Evolutionary conservation across 2,329 filamentous ascomycete species (phyloP).

Genomic region (Fusarium humuli): DNA sequence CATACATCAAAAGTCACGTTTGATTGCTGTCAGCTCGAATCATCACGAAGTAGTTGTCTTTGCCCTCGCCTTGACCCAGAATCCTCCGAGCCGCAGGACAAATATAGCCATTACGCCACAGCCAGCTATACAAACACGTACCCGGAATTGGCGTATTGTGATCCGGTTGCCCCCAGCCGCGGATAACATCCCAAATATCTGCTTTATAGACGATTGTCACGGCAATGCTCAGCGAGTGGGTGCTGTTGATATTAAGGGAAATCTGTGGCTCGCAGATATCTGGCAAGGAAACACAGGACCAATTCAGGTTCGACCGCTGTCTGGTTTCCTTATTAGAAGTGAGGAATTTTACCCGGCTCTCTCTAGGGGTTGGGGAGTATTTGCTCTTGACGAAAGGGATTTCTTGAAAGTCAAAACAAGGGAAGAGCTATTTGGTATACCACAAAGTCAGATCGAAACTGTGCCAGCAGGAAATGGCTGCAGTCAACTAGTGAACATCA

Average conservation of each 20-base stretch:
- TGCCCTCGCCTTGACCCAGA: conserved; percentile 56
- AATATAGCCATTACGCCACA: conserved; percentile 2
- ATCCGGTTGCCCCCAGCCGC: conserved; percentile 55
- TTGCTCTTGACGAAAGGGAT: conserved; percentile 58
- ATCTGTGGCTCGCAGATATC: conserved; percentile 63
- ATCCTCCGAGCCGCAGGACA: conserved; percentile 2
- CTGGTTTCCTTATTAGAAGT: conserved; percentile 41
- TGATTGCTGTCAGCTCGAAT: conserved; percentile 90
- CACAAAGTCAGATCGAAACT: conserved; percentile 33
- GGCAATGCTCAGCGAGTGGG: conserved; percentile 63
- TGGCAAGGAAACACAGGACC: conserved; percentile 55
- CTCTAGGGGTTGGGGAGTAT: conserved; percentile 62
- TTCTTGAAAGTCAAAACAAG: conserved; percentile 55
- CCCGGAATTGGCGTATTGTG: conserved; percentile 63
- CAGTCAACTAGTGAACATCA: conserved; percentile 46
- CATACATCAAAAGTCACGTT: conserved; percentile 81
- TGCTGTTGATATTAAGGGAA: conserved; percentile 63
- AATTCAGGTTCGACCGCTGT: conserved; percentile 45
- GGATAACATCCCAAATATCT: conserved; percentile 65
- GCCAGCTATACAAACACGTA: conserved; percentile 46
- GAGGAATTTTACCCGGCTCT: conserved; percentile 47
- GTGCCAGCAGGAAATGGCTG: conserved; percentile 28
- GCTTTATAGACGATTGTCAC: conserved; percentile 59
- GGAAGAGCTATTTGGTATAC: conserved; percentile 52
- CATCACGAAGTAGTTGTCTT: conserved; percentile 66